Evolutionary conservation across 345 rosid genomes (phyloP).

Genomic region (Salix exigua): DNA sequence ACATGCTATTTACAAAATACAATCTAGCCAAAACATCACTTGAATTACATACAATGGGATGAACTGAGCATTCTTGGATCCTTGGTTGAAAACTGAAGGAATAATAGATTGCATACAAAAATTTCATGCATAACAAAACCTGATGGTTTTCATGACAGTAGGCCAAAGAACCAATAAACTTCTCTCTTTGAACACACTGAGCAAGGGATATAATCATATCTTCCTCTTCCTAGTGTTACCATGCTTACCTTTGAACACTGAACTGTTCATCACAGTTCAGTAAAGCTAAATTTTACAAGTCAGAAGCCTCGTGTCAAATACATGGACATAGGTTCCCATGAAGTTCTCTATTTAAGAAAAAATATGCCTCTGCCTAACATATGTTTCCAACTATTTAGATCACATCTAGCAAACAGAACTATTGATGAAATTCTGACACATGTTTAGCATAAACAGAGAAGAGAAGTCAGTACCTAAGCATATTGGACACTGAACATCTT

Average conservation of each 20-base stretch:
- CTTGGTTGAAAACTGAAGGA: background rate
- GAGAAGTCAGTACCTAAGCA: conserved; percentile 59
- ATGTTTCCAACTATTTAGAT: background rate
- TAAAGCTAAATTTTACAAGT: background rate
- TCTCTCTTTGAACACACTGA: background rate
- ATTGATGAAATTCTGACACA: background rate
- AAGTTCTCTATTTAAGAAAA: background rate
- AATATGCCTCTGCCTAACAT: background rate
- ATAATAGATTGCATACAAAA: background rate
- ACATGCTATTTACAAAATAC: background rate
- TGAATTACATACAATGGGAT: background rate
- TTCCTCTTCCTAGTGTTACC: background rate
- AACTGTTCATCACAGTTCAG: background rate
- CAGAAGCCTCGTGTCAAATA: background rate
- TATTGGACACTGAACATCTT: conserved; percentile 84
- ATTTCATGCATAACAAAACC: background rate
- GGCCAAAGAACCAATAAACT: background rate
- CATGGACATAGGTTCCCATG: background rate
- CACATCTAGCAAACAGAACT: background rate
- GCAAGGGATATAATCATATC: background rate
- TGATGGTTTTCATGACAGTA: background rate
- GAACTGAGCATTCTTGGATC: background rate
- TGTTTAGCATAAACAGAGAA: background rate
- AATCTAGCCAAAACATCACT: background rate
- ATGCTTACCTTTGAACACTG: background rate